phyloP scores from a whole-genome alignment of 805 yeast species.

The Cyberlindnera samutprakarnensis region DNA sequence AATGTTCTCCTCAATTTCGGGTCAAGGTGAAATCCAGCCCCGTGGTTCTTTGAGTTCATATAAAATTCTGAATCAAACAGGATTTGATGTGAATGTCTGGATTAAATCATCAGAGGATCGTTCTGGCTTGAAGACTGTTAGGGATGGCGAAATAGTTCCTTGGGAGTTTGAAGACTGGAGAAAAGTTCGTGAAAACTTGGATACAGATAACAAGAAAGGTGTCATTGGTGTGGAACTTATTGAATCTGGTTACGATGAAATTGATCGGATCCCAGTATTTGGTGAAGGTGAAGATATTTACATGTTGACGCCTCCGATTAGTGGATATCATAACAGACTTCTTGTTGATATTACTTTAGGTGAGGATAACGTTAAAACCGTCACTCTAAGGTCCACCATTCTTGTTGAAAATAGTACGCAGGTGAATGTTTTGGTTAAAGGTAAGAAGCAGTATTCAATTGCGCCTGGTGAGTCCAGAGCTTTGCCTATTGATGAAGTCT shows the following conservation, averaged over 20 bases:
- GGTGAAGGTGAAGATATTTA: conserved; percentile 80
- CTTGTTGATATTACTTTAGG: conserved; percentile 64
- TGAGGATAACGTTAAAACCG: conserved; percentile 70
- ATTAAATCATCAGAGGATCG: conserved; percentile 36
- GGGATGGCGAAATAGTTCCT: conserved; percentile 44
- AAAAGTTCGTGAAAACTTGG: conserved; percentile 69
- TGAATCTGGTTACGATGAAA: conserved; percentile 46
- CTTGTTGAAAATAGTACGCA: conserved; percentile 58
- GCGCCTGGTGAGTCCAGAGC: conserved; percentile 53
- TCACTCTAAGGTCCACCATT: conserved; percentile 72
- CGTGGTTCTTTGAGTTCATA: conserved; percentile 83
- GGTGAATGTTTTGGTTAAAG: conserved; percentile 34
- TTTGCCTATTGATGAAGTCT: conserved; percentile 67
- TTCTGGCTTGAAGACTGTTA: conserved; percentile 27
- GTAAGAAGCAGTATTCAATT: conserved; percentile 32
- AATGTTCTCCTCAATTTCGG: conserved; percentile 49
- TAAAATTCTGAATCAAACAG: conserved; percentile 75
- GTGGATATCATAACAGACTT: conserved; percentile 65
- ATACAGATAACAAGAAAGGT: conserved; percentile 54
- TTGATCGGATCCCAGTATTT: conserved; percentile 56
- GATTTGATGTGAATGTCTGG: conserved; percentile 77
- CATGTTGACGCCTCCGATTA: conserved; percentile 52
- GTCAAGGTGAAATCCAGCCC: conserved; percentile 46
- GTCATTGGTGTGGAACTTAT: conserved; percentile 55
- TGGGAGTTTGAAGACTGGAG: conserved; percentile 98